Evolutionary conservation across 768 basidiomycete genomes (phyloP).

Genomic region (Trametes punicea): DNA sequence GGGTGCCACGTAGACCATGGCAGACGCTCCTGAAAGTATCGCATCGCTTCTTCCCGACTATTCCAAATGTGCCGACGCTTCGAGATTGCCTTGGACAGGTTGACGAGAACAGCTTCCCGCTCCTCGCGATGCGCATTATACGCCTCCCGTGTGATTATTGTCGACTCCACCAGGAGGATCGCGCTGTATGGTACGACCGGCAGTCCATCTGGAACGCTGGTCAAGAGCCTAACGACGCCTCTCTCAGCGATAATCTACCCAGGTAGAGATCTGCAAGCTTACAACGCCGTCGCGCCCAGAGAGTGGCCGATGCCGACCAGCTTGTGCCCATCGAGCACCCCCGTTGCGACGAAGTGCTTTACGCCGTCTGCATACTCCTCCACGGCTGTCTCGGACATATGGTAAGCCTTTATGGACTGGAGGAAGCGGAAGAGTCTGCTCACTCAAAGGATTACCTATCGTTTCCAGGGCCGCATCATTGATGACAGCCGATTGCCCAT

Average conservation of each 20-base stretch:
- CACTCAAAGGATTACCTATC: neutral
- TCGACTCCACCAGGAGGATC: conserved; percentile 10
- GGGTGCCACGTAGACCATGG: conserved; percentile 15
- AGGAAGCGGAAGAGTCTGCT: neutral
- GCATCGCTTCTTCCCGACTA: neutral
- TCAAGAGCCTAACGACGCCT: conserved; percentile 10
- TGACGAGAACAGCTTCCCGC: neutral
- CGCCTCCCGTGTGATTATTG: conserved; percentile 11
- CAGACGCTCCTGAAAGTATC: conserved; percentile 8
- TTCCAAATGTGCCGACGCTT: conserved; percentile 10
- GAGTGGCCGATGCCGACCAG: conserved; percentile 18
- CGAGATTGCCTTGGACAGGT: neutral
- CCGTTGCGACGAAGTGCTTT: neutral
- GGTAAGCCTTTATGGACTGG: neutral
- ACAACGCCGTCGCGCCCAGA: conserved; percentile 9
- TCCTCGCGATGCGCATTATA: neutral
- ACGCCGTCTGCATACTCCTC: conserved; percentile 12
- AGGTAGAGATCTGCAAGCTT: neutral
- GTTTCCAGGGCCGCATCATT: neutral
- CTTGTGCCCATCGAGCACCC: conserved; percentile 4
- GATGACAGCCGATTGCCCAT: conserved; percentile 9
- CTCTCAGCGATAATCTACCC: too few species aligned
- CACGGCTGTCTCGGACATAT: conserved; percentile 4
- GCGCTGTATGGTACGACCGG: neutral
- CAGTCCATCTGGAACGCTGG: neutral